Base-by-base conservation (phyloP, 768 basidiomycete species). In the Mycena olivaceomarginata region DNA sequence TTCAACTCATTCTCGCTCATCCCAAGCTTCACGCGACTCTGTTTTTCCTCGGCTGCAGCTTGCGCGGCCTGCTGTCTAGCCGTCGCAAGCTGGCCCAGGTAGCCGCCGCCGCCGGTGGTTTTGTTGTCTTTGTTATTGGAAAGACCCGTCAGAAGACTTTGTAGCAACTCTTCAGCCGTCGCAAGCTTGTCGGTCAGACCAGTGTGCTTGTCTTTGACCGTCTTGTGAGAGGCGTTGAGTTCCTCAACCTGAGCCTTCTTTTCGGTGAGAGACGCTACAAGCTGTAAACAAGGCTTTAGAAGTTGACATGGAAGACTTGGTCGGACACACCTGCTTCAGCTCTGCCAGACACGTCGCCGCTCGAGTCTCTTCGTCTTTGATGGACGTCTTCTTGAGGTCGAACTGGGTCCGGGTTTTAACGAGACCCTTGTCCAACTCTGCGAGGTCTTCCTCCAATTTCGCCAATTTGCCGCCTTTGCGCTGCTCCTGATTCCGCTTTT, bases 41-140 rank as follows among this genome's bases (percentile, higher is more conserved):
- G 96, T 81, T 98, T 94, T 79, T 96, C 96, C 80, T 97, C 97
- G 0, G 97, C 94, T 10, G 91, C 88, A 0, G 93, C 94, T 69
- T 96, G 94, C 0, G 97, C 93, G 0, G 94, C 86, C 4, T 93
- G 92, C 2, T 92, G 92, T 80, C 93, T 93, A 0, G 97, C 96
- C 16, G 96, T 93, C 0, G 97, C 95, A 56, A 99, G 91, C 84
- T 99, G 98, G 22, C 97, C 98, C 93, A 99, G 94, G 85, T 99
- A 99, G 0, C 98, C 98, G 3, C 97, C 97, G 11, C 95, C 94
- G 12, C 93, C 91, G 20, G 92, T 91, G 53, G 70, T 62, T 20
- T 92, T 93, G 74, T 91, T 92, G 40, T 89, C 85, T 67, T 90
- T 90, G 53, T 87, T 90, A 5, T 95, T 94, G 1, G 97, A 93